Conservation (phyloP, 805 yeast species). For the Lipomyces mesembrius region DNA sequence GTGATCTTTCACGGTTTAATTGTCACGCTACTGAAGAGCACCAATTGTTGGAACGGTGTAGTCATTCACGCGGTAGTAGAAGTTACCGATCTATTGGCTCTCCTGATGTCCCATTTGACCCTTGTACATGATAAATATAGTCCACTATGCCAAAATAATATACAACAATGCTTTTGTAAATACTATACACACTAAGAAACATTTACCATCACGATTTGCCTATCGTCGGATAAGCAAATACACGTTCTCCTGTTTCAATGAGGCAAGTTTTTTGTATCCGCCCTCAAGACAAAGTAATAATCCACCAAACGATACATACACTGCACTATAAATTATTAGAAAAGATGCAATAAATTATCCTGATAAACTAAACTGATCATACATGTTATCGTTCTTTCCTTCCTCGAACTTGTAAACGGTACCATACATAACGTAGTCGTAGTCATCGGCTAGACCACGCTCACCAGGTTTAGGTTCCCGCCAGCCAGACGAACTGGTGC, state of each 20-base stretch:
- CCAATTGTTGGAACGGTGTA: neutral
- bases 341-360: neutral
- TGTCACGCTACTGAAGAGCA: neutral
- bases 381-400: slow-evolving; percentile 59
- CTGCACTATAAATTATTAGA: slow-evolving; percentile 59
- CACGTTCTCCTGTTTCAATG: slow-evolving; percentile 91
- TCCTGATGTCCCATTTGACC: neutral
- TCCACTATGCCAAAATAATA: slow-evolving; percentile 3
- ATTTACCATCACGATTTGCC: neutral
- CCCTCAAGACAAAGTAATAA: slow-evolving; percentile 93
- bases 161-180: slow-evolving; percentile 14
- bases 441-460: slow-evolving; percentile 89
- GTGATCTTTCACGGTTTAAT: neutral
- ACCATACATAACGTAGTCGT: slow-evolving; percentile 98
- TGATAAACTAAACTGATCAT: slow-evolving; percentile 29
- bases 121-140: neutral
- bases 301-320: slow-evolving; percentile 95
- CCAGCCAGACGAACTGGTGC: slow-evolving; percentile 64
- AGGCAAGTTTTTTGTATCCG: slow-evolving; percentile 83
- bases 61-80: neutral
- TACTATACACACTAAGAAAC: neutral
- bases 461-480: slow-evolving; percentile 84
- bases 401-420: slow-evolving; percentile 97
- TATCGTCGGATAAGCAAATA: slow-evolving; percentile 84
- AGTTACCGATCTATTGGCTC: neutral